Evolutionary conservation across 345 rosid species (phyloP), one percentile per base, ranked within the genome.

Genomic region (Rubroshorea leprosula): DNA sequence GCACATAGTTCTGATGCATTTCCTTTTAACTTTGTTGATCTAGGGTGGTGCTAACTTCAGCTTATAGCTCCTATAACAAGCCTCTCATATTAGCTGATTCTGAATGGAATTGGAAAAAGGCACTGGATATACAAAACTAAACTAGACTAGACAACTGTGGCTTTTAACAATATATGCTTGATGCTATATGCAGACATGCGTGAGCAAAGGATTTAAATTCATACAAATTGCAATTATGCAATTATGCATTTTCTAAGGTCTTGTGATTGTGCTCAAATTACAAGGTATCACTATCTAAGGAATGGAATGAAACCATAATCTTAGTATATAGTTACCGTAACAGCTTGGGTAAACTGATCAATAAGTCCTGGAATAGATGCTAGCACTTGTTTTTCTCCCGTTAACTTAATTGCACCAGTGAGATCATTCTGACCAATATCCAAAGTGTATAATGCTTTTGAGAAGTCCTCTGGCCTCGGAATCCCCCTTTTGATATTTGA

Each of bases 391-490:
- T 51, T 43, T 23, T 19, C 27, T 18, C 51, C 41, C 51, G 39
- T 25, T 18, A 23, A 15, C 58, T 41, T 54, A 16, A 62, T 52
- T 14, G 58, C 58, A 52, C 39, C 19, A 49, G 15, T 9, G 48
- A 84, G 83, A 72, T 87, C 95, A 64, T 87, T 87, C 50, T 87
- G 89, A 10, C 89, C 91, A 12, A 84, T 82, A 61, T 87, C 95
- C 20, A 87, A 84, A 8, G 89, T 82, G 76, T 84, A 82, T 62
- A 87, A 58, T 6, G 79, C 91, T 0, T 39, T 23, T 0, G 78
- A 60, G 68, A 84, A 87, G 55, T 51, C 50, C 18, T 76, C 75
- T 3, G 63, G 71, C 49, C 62, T 73, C 1, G 86, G 91, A 23
- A 64, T 61, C 24, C 39, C 39, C 25, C 51, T 18, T 44, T 20